Conservation (phyloP, 2,329 filamentous ascomycete species). For the Penicillium sp. region DNA sequence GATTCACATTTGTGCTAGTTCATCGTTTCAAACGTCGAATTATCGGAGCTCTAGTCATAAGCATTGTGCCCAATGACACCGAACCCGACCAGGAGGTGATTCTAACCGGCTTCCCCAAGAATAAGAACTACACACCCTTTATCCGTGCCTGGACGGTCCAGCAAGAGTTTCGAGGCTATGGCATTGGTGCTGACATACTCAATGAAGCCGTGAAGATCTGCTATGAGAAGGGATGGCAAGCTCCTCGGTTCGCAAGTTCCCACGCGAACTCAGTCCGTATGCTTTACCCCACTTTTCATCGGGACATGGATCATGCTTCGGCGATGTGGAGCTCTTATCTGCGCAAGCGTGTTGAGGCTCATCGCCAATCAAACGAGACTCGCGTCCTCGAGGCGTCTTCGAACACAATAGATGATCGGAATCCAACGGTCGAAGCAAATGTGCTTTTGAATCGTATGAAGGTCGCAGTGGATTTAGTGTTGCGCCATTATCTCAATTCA, state of each 20-base stretch:
- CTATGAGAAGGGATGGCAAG: conserved; percentile 66
- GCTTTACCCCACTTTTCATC: conserved; percentile 49
- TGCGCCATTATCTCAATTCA: background rate
- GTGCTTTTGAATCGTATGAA: background rate
- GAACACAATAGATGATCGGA: background rate
- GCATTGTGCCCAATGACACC: conserved; percentile 18
- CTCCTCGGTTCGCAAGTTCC: conserved; percentile 68
- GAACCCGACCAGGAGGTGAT: background rate
- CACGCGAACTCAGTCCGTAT: conserved; percentile 73
- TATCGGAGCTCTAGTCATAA: conserved; percentile 68
- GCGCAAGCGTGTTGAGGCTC: background rate
- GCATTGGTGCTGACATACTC: conserved; percentile 70
- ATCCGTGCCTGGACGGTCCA: conserved; percentile 82
- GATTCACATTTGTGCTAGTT: background rate
- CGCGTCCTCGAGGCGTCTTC: background rate
- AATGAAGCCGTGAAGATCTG: conserved; percentile 69
- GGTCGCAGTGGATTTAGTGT: background rate
- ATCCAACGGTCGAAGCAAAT: background rate
- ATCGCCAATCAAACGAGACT: background rate
- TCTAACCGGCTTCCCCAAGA: background rate
- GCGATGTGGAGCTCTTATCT: background rate
- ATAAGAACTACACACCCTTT: conserved; percentile 36
- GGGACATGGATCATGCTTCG: background rate
- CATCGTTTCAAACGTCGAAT: conserved; percentile 50
- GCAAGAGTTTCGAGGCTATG: conserved; percentile 66